Percentiles rank a stretch among this genome's conserved stretches.
Conservation (phyloP, 345 rosid genomes). For the Geranium rotundifolium region DNA sequence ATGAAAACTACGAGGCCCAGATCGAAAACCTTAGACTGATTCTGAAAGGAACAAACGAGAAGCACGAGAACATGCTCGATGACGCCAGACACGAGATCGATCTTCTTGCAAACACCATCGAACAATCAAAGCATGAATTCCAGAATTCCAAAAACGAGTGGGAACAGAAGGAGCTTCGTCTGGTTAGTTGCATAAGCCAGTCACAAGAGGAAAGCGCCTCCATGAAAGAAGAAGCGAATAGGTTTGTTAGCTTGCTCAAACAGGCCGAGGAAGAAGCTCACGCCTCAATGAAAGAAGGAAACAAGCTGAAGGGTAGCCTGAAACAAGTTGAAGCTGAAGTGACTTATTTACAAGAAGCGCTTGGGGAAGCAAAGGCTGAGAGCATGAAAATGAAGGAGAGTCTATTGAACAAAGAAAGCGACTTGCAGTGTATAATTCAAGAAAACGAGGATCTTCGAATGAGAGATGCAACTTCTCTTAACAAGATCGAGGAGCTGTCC, state of each 20-base stretch:
- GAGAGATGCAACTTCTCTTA: constrained; percentile 44
- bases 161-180: constrained; percentile 64
- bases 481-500: constrained; percentile 70
- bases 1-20: constrained; percentile 57
- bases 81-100: constrained; percentile 65
- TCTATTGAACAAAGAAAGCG: constrained; percentile 71
- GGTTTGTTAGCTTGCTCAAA: constrained; percentile 57
- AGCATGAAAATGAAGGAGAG: constrained; percentile 66
- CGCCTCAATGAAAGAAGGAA: constrained; percentile 61
- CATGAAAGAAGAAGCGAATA: constrained; percentile 56
- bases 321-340: constrained; percentile 81
- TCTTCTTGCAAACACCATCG: constrained; percentile 33
- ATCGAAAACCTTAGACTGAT: constrained; percentile 69
- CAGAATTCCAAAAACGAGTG: constrained; percentile 53
- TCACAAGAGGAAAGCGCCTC: constrained; percentile 62
- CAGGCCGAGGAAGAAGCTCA: constrained; percentile 64
- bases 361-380: constrained; percentile 56
- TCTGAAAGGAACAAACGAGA: constrained; percentile 64
- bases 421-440: constrained; percentile 47
- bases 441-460: constrained; percentile 67
- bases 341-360: constrained; percentile 57
- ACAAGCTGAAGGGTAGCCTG: constrained; percentile 49
- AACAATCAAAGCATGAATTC: constrained; percentile 49
- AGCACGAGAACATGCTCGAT: constrained; percentile 66
- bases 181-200: constrained; percentile 42